Percentiles rank a stretch among this genome's conserved stretches.
These are phyloP conservation scores for Amanita phalloides DNA, from an alignment of 768 basidiomycete genomes.

Conservation along the genomic window DNA sequence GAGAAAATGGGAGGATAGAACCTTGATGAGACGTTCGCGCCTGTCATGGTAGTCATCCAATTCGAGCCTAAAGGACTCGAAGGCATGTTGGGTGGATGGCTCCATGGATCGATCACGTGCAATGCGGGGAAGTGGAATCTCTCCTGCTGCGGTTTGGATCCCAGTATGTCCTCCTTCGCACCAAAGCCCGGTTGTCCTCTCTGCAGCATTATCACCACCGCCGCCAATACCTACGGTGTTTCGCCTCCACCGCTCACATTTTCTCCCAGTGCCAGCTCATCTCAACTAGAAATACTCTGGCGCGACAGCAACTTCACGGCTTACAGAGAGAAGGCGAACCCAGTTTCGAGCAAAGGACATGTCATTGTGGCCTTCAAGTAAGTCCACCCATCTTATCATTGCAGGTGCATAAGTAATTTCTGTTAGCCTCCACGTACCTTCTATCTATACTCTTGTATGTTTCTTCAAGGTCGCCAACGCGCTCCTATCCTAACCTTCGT, in stretches of 20 bases:
- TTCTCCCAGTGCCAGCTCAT: slow-evolving; percentile 26
- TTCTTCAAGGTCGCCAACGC: slow-evolving; percentile 1
- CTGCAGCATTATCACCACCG: slow-evolving; percentile 60
- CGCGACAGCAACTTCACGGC: slow-evolving; percentile 69
- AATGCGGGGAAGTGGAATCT: not conserved
- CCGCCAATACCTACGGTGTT: slow-evolving; percentile 31
- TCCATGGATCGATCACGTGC: not conserved
- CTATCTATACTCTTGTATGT: slow-evolving; percentile 61
- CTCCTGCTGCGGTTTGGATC: slow-evolving; percentile 23
- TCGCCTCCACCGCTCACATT: slow-evolving; percentile 36
- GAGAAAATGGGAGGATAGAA: slow-evolving; percentile 13
- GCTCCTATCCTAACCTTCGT: slow-evolving; percentile 7
- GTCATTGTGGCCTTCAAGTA: slow-evolving; percentile 71
- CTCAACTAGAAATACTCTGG: slow-evolving; percentile 56
- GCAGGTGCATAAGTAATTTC: not conserved
- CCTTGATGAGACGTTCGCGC: slow-evolving; percentile 87
- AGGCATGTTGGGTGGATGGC: slow-evolving; percentile 17
- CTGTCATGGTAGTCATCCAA: slow-evolving; percentile 81
- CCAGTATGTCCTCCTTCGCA: slow-evolving; percentile 24
- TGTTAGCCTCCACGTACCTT: slow-evolving; percentile 64
- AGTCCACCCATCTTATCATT: slow-evolving; percentile 15
- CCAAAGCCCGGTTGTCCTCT: slow-evolving; percentile 65
- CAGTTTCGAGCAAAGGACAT: slow-evolving; percentile 66
- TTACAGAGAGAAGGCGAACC: slow-evolving; percentile 59
- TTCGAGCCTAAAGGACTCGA: slow-evolving; percentile 55